These are phyloP conservation scores for Phytopythium cucurbitacearum DNA, from an alignment of 352 stramenopile species.

Conservation along the genomic window DNA sequence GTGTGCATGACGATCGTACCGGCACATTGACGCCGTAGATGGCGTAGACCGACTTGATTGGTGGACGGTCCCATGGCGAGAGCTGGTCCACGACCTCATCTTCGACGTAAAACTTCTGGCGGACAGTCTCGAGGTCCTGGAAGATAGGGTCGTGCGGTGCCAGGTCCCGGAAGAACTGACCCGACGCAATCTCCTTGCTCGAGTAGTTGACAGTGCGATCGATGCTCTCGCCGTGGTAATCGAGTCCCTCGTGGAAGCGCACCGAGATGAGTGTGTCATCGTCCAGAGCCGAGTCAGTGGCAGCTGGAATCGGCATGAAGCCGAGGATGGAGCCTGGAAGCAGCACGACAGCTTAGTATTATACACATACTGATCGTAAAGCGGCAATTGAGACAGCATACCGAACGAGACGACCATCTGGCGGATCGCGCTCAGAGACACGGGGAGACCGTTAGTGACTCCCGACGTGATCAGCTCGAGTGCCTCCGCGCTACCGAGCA, in stretches of 20 bases:
- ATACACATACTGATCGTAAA: background rate
- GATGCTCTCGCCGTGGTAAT: slow-evolving; percentile 7
- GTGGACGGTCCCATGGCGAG: slow-evolving; percentile 57
- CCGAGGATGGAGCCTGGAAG: slow-evolving; percentile 54
- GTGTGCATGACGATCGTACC: slow-evolving; percentile 19
- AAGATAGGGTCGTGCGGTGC: slow-evolving; percentile 57
- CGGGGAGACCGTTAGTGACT: slow-evolving; percentile 53
- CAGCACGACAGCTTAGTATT: background rate
- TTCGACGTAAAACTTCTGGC: slow-evolving; percentile 59
- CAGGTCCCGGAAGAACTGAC: slow-evolving; percentile 70
- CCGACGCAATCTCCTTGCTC: slow-evolving; percentile 59
- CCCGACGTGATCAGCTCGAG: slow-evolving; percentile 69
- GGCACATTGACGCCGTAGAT: slow-evolving; percentile 77
- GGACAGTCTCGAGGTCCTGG: slow-evolving; percentile 46
- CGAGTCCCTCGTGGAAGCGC: slow-evolving; percentile 24
- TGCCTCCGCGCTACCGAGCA: slow-evolving; percentile 65
- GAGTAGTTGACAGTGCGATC: slow-evolving; percentile 51
- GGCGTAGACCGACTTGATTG: slow-evolving; percentile 68
- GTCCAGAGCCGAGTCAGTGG: slow-evolving; percentile 41
- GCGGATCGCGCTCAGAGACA: slow-evolving; percentile 62
- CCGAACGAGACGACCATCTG: slow-evolving; percentile 72
- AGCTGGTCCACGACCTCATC: slow-evolving; percentile 60
- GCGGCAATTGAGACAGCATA: slow-evolving; percentile 11
- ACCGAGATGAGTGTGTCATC: slow-evolving; percentile 52
- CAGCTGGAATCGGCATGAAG: slow-evolving; percentile 67